These are phyloP conservation scores for Grosmannia huntii DNA, from an alignment of 2,329 filamentous ascomycete genomes.

Conservation along the genomic window DNA sequence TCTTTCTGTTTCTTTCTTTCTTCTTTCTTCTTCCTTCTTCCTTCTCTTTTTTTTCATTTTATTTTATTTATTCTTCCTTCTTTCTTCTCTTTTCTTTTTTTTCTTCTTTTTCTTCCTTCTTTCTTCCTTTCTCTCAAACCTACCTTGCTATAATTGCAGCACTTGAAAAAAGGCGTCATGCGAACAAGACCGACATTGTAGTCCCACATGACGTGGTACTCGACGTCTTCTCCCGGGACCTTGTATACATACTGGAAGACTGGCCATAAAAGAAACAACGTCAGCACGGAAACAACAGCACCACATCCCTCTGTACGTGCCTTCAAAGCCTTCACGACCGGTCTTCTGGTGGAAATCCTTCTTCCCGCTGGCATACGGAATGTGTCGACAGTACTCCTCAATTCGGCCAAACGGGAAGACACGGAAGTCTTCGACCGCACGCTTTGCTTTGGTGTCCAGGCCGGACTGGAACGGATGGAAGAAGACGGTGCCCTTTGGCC, in stretches of 20 bases:
- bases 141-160: conserved; percentile 77
- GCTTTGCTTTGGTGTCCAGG: conserved; percentile 41
- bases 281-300: not conserved
- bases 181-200: conserved; percentile 89
- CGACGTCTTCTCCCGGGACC: conserved; percentile 47
- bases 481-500: conserved; percentile 52
- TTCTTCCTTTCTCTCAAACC: conserved; percentile 10
- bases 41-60: not conserved
- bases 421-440: conserved; percentile 48
- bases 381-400: conserved; percentile 53
- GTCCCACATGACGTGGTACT: conserved; percentile 86
- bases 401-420: conserved; percentile 55
- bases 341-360: conserved; percentile 81
- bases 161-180: conserved; percentile 92
- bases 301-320: conserved; percentile 32
- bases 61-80: not conserved
- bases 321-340: conserved; percentile 76
- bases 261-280: conserved; percentile 20
- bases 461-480: conserved; percentile 59
- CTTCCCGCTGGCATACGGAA: conserved; percentile 91
- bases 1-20: not conserved
- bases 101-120: not conserved
- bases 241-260: conserved; percentile 78
- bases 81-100: not conserved
- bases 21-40: not conserved